These are phyloP conservation scores for Auxenochlorella pyrenoidosa DNA, from an alignment of 139 green algal genomes.

Conservation along the genomic window DNA sequence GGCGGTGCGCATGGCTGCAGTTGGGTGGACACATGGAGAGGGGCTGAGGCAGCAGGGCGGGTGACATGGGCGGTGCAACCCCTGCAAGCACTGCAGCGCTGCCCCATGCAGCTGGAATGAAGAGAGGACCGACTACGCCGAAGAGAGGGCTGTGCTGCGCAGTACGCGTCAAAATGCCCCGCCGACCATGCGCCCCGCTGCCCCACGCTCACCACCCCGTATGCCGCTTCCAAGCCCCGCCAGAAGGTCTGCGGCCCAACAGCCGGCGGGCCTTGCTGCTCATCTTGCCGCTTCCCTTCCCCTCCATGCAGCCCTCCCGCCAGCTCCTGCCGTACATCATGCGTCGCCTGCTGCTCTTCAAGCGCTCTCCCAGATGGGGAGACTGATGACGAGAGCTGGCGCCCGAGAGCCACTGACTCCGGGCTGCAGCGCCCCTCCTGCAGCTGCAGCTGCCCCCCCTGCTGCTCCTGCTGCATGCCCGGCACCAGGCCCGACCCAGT, in stretches of 20 bases:
- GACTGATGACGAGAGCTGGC: too few relatives aligned
- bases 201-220: not conserved
- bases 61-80: too few relatives aligned
- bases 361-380: too few relatives aligned
- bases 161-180: too few relatives aligned
- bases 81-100: not conserved
- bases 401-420: too few relatives aligned
- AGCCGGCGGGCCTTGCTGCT: not conserved
- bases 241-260: not conserved
- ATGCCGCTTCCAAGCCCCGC: not conserved
- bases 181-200: not conserved
- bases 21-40: not conserved
- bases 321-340: too few relatives aligned
- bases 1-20: not conserved
- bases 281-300: not conserved
- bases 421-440: not conserved
- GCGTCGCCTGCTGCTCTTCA: too few relatives aligned
- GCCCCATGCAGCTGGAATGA: not conserved
- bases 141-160: too few relatives aligned
- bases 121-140: too few relatives aligned
- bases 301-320: too few relatives aligned
- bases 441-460: not conserved
- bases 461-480: not conserved
- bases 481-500: not conserved
- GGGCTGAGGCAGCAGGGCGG: too few relatives aligned